These are phyloP conservation scores for Candida ulmi DNA, from an alignment of 805 yeast species.

Conservation along the genomic window DNA sequence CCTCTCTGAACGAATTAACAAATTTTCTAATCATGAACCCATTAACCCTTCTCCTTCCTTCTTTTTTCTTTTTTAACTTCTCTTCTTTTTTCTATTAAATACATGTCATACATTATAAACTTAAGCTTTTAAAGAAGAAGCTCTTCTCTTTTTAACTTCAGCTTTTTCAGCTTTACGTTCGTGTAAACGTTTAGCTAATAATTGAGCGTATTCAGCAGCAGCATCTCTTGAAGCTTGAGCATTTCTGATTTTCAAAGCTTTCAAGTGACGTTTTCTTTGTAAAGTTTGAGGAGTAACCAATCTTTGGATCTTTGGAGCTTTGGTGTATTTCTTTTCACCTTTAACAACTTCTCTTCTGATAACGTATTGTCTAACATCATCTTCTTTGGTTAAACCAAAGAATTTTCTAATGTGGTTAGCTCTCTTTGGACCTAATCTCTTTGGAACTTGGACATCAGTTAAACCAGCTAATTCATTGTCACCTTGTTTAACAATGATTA, in stretches of 20 bases:
- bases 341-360: conserved; percentile 97
- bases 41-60: not conserved
- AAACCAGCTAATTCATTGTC: conserved; percentile 93
- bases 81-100: not conserved
- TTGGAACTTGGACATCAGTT: conserved; percentile 91
- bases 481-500: conserved; percentile 95
- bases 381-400: conserved; percentile 92
- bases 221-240: conserved; percentile 99
- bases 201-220: conserved; percentile 99
- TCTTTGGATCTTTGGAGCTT: conserved; percentile 99
- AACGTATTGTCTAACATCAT: conserved; percentile 68
- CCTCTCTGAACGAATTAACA: not conserved
- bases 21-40: not conserved
- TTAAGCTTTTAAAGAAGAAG: conserved; percentile 94
- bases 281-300: conserved; percentile 98
- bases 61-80: not conserved
- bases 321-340: conserved; percentile 98
- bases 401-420: conserved; percentile 99
- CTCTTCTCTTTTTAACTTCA: conserved; percentile 99
- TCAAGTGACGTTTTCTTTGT: conserved; percentile 98
- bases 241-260: conserved; percentile 88
- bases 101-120: not conserved
- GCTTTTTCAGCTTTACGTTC: conserved; percentile 98
- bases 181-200: conserved; percentile 95
- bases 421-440: conserved; percentile 99